Conservation (phyloP, 192 early-diverging fungal species). For the Kappamyces sp. region DNA sequence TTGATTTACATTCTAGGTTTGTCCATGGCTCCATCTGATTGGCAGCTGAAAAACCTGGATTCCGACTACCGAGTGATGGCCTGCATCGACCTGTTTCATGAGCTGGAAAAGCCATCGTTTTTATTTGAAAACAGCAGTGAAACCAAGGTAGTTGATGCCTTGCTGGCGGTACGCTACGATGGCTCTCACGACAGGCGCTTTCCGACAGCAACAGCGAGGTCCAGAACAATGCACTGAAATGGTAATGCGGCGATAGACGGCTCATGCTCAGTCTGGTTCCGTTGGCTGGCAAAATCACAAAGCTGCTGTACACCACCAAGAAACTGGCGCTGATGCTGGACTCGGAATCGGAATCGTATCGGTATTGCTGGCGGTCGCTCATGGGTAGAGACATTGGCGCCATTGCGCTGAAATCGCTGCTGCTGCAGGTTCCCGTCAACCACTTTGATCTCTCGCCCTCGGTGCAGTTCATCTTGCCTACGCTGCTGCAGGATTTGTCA, state of each 20-base stretch:
- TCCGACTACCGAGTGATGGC: constrained; percentile 88
- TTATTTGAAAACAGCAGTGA: constrained; percentile 48
- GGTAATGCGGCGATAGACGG: constrained; percentile 38
- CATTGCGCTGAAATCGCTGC: constrained; percentile 77
- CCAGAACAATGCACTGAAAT: constrained; percentile 72
- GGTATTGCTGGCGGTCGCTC: too few species aligned
- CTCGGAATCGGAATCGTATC: constrained; percentile 51
- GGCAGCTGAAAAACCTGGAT: constrained; percentile 50
- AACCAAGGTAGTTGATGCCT: constrained; percentile 39
- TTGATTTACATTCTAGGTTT: too few species aligned
- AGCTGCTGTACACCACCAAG: not conserved
- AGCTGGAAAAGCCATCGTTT: constrained; percentile 58
- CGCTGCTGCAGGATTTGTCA: constrained; percentile 38
- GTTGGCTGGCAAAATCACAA: not conserved
- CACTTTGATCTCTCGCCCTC: constrained; percentile 44
- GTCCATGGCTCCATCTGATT: too few species aligned
- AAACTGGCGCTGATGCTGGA: constrained; percentile 19
- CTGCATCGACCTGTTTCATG: constrained; percentile 66
- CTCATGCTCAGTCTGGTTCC: constrained; percentile 30
- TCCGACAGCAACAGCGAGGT: constrained; percentile 67
- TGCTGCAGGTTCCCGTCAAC: constrained; percentile 60
- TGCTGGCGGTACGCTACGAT: constrained; percentile 66
- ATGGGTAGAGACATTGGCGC: constrained; percentile 70
- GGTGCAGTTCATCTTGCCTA: constrained; percentile 61
- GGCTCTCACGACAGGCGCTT: too few species aligned